Base-by-base conservation (phyloP, 1,284 basidiomycete species). In the Microbotryomycetes sp. region DNA sequence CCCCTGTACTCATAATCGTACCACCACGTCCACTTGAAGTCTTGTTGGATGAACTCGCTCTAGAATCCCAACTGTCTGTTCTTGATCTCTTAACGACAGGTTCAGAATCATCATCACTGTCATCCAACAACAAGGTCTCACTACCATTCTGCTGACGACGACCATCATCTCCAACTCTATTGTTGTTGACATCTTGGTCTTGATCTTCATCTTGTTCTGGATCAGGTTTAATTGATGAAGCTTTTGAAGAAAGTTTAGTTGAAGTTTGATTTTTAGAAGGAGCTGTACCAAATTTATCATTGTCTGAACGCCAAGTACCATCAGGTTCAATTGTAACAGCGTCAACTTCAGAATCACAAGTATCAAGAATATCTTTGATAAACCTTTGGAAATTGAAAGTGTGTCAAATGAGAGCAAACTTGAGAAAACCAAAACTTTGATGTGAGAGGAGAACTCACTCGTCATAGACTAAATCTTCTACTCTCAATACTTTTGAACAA, bases 291-390 rank as follows among this genome's bases (percentile, higher is more conserved):
- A 84, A 87, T 74, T 87, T 89, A 77, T 88, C 83, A 75, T 97
- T 90, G 19, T 83, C 79, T 0, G 92, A 92, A 74, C 94, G 92
- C 96, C 96, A 99, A 72, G 92, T 85, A 0, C 92, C 93, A 73
- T 94, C 86, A 0, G 92, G 84, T 76, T 98, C 93, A 12, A 98
- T 86, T 46, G 94, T 82, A 14, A 98, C 92, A 68, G 93, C 88
- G 59, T 98, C 94, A 7, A 91, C 83, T 58, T 80, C 81, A 29
- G 91, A 87, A 0, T 89, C 83, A 3, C 86, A 88, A 29, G 80
- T 77, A 70, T 83, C 83, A 70, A 96, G 76, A 56, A 97, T 93
- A 60, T 85, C 83, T 67, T 88, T 84, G 74, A 91, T 88, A 75
- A 88, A 92, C 15, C 90, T 91, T 69, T 46, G 31, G 12, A 47